Evolutionary conservation across 331 rosid genomes (phyloP), one percentile per base, ranked within the genome.

Genomic region (Ulmus americana): DNA sequence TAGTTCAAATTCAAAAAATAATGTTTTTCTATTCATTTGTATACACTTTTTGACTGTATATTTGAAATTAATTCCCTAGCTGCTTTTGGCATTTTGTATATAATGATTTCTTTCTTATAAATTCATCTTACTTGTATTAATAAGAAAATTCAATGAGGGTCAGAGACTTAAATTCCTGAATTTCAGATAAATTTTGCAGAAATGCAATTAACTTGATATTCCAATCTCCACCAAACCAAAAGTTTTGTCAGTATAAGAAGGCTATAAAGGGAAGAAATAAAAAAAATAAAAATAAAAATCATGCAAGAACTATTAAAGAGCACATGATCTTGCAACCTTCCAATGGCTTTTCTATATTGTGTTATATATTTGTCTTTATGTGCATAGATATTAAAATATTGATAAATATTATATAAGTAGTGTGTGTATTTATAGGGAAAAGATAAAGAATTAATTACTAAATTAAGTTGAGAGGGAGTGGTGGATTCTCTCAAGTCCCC

Each of bases 301-400:
- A 28, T 28, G 35, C 35, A 28, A 28, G 3, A 61, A 56, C 18
- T 57, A 71, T 12, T 56, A 56, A 48, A 69, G 75, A 81, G 87
- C 81, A 77, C 86, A 79, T 77, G 81, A 78, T 74, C 73, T 74
- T 73, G 54, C 78, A 75, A 68, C 16, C 39, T 20, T 47, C 50
- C 46, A 45, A 65, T 13, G 62, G 60, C 48, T 61, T 72, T 65
- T 22, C 46, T 46, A 61, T 7, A 4, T 48, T 74, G 67, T 53
- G 47, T 28, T 10, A 74, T 65, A 43, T 57, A 73, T 63, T 80
- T 75, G 80, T 73, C 65, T 40, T 43, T 68, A 35, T 35, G 14
- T 46, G 56, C 48, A 59, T 7, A 57, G 16, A 46, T 76, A 59
- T 28, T 47, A 5, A 4, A 38, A 61, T 39, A 63, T 5, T 9